These are phyloP conservation scores for Naematelia encephala DNA, from an alignment of 768 basidiomycete genomes.

Conservation along the genomic window DNA sequence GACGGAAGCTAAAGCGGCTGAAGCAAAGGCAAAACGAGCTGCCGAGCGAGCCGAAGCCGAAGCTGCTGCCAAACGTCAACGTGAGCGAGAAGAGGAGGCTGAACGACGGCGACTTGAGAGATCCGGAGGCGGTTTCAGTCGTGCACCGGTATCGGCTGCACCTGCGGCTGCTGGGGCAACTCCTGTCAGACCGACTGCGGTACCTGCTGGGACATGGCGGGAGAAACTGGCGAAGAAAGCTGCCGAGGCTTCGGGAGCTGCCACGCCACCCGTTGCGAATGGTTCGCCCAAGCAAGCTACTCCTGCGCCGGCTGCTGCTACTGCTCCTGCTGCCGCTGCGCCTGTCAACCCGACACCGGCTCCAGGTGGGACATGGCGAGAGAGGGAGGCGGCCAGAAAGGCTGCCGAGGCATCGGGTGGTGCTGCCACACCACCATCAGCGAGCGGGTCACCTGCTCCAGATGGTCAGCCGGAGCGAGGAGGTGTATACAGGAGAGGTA, in stretches of 20 bases:
- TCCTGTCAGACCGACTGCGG: slow-evolving; percentile 33
- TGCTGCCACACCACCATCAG: not conserved
- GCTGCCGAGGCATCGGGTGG: not conserved
- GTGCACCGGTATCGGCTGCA: slow-evolving; percentile 12
- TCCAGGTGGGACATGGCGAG: not conserved
- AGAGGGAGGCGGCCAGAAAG: not conserved
- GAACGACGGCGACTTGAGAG: slow-evolving; percentile 42
- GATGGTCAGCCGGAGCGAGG: not conserved
- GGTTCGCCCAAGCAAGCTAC: slow-evolving; percentile 13
- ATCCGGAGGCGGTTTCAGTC: slow-evolving; percentile 23
- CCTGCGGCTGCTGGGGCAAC: slow-evolving; percentile 40
- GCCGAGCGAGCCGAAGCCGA: slow-evolving; percentile 31
- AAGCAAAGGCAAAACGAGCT: slow-evolving; percentile 52
- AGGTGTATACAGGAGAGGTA: not conserved
- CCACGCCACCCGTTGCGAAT: slow-evolving; percentile 20
- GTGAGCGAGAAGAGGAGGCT: slow-evolving; percentile 52
- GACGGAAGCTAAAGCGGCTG: slow-evolving; percentile 58
- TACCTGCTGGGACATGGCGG: slow-evolving; percentile 60
- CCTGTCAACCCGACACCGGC: not conserved
- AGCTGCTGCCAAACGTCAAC: slow-evolving; percentile 45
- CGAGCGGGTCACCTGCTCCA: not conserved
- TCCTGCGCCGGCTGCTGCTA: slow-evolving; percentile 11
- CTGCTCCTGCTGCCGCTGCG: slow-evolving; percentile 17
- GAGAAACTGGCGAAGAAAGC: slow-evolving; percentile 57
- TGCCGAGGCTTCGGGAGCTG: slow-evolving; percentile 40